Evolutionary conservation across 805 yeast species (phyloP), one percentile per base, ranked within the genome.

Genomic region (Candida awuae): DNA sequence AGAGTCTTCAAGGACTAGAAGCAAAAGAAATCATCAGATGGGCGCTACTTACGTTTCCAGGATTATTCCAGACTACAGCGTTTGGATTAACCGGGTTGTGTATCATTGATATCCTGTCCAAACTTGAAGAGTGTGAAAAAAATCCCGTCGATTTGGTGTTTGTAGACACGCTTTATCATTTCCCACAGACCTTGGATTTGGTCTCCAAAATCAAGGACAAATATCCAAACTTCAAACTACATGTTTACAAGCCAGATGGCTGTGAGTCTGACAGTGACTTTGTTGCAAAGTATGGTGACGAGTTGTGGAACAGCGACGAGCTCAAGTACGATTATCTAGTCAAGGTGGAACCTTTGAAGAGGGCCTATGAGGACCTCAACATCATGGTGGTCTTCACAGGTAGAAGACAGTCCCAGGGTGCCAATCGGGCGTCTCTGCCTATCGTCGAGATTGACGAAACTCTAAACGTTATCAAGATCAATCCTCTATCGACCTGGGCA

Each of bases 321-420:
- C 65, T 74, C 27, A 70, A 72, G 49, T 90, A 90, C 54, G 97
- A 90, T 56, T 90, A 68, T 53, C 61, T 85, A 33, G 96, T 80
- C 20, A 90, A 90, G 61, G 97, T 87, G 10, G 97, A 90, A 58
- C 97, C 97, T 6, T 75, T 86, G 8, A 81, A 80, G 52, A 66
- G 96, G 37, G 95, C 95, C 0, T 88, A 88, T 56, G 63, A 67
- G 30, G 81, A 80, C 25, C 65, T 87, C 27, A 65, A 67, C 4
- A 86, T 86, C n/a, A 69, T 70, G 47, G 96, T 92, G 0, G 95
- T 86, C 4, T 73, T 90, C 49, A 90, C 97, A 0, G 97, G 97
- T 4, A 73, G 97, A 56, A 71, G 97, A 56, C 71, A 79, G 51
- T 75, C 87, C 2, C 97, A 90, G 59, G 97, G 97, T 26, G 94